Conservation (phyloP, 2,329 filamentous ascomycete species). For the Monosporascus sp. region DNA sequence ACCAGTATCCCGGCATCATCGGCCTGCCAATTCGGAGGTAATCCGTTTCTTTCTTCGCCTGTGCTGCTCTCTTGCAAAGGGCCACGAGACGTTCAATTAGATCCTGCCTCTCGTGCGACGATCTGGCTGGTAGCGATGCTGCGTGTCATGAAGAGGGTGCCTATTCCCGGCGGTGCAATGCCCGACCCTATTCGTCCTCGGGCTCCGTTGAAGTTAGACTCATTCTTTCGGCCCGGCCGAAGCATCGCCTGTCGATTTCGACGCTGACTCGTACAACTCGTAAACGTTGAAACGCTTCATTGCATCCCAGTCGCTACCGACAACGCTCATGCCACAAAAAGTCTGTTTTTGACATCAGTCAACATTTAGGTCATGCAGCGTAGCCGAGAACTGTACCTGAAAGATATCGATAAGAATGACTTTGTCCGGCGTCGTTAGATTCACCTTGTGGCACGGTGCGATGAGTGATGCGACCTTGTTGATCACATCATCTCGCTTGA, state of each 20-base stretch:
- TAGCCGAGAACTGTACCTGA: constrained; percentile 47
- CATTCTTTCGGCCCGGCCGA: constrained; percentile 5
- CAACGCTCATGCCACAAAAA: constrained; percentile 73
- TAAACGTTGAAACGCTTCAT: constrained; percentile 75
- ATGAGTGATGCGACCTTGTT: constrained; percentile 63
- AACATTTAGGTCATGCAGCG: too few species aligned
- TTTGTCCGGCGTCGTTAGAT: constrained; percentile 71
- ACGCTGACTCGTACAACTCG: constrained; percentile 55
- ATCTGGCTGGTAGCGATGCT: not conserved
- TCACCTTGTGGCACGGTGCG: constrained; percentile 65
- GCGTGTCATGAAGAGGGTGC: not conserved
- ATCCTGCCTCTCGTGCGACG: too few species aligned
- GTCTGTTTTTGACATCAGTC: constrained; percentile 40
- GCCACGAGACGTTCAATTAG: too few species aligned
- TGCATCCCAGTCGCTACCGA: constrained; percentile 66
- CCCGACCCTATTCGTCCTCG: not conserved
- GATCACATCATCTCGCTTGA: constrained; percentile 66
- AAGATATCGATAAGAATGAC: constrained; percentile 77
- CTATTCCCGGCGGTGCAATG: not conserved
- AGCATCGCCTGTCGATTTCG: constrained; percentile 15
- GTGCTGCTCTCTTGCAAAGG: too few species aligned
- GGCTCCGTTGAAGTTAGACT: not conserved
- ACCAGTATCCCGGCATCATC: too few species aligned
- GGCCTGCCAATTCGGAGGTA: too few species aligned
- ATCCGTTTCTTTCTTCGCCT: too few species aligned